phyloP scores from a whole-genome alignment of 768 basidiomycete species.

The Pleurotus cornucopiae region DNA sequence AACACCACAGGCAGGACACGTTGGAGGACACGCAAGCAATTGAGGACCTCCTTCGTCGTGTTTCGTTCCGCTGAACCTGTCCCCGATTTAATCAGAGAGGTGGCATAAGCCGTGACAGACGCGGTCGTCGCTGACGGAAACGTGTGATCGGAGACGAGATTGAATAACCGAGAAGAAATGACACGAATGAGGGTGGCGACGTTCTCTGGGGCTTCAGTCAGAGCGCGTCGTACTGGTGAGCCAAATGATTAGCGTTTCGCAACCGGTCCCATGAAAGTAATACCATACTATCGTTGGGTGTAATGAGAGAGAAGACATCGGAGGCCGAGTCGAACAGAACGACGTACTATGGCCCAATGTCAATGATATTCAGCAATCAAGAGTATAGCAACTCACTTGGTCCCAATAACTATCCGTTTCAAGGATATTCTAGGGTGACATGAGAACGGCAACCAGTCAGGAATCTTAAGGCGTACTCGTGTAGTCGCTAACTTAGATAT shows the following conservation, averaged over 20 bases:
- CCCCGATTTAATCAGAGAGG: conserved; percentile 60
- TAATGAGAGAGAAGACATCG: conserved; percentile 87
- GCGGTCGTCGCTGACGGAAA: conserved; percentile 59
- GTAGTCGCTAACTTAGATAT: conserved; percentile 70
- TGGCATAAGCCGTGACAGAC: conserved; percentile 62
- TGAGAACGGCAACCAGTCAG: not conserved
- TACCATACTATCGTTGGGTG: conserved; percentile 75
- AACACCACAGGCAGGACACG: conserved; percentile 90
- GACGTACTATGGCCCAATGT: conserved; percentile 53
- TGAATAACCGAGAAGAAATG: conserved; percentile 65
- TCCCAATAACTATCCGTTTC: conserved; percentile 84
- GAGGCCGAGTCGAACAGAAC: conserved; percentile 84
- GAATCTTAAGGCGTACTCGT: conserved; percentile 49
- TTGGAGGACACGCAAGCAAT: conserved; percentile 87
- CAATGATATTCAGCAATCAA: not conserved
- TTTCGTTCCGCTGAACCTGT: conserved; percentile 48
- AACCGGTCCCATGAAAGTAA: conserved; percentile 5
- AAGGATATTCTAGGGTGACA: conserved; percentile 57
- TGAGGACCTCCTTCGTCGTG: conserved; percentile 83
- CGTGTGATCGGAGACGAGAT: conserved; percentile 73
- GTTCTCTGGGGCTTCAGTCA: conserved; percentile 82
- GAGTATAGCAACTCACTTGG: conserved; percentile 49
- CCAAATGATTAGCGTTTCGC: conserved; percentile 9
- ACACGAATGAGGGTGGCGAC: conserved; percentile 77
- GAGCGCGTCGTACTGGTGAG: conserved; percentile 70